Base-by-base conservation (phyloP, 805 yeast species). In the Candida rishiriensis region DNA sequence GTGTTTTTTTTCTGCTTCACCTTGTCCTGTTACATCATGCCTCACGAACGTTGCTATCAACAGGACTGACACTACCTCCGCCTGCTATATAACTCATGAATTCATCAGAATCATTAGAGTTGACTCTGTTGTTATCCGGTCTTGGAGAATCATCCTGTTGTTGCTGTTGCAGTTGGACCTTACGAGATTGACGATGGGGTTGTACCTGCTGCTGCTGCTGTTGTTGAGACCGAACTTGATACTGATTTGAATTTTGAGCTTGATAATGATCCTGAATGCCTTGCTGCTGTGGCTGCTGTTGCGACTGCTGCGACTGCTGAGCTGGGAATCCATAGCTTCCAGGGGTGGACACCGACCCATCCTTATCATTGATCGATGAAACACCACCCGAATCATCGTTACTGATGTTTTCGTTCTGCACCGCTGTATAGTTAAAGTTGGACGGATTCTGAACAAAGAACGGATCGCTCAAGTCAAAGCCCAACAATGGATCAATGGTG, bases 391-490 rank as follows among this genome's bases (percentile, higher is more conserved):
- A 13, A 13, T 14, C 28, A n/a, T 16, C 30, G 9, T 10, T 16
- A 26, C 17, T 18, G 9, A 9, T 10, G 18, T n/a, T n/a, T n/a
- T 14, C 55, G 10, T 55, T 46, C 30, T 51, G 51, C 18, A 54
- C 46, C 1, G 47, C 63, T 60, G 58, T 60, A 61, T 56, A 56
- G 10, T 74, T 73, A 42, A 72, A 58, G 48, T 71, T 73, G 37
- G 65, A 73, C 3, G 79, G 78, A 50, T 73, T 72, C 14, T 74
- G 72, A 38, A 75, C 63, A 70, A 76, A 74, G 48, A 76, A 76
- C 7, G 81, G 81, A 55, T 76, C 81, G 39, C 62, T 64, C 33
- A 72, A 53, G 44, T 61, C 61, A 50, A 72, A 66, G 10, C 78
- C 75, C 21, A 68, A 53, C 40, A 69, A 57, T 17, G 67, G 67